These are phyloP conservation scores for Scheffersomyces lignosus DNA, from an alignment of 805 yeast genomes.

Conservation along the genomic window DNA sequence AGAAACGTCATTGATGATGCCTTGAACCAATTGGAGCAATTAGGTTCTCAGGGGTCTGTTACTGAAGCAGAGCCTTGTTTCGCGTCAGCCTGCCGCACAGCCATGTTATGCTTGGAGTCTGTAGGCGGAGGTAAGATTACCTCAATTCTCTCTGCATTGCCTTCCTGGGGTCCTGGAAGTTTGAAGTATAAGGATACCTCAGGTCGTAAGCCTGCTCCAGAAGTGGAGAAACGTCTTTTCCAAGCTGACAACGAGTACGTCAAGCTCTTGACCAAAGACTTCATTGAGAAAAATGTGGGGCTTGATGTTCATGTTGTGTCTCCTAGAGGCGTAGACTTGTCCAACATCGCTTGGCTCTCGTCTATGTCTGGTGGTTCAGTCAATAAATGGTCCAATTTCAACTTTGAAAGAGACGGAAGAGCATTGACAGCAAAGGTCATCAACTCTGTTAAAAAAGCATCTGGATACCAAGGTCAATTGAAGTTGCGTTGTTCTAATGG, in stretches of 20 bases:
- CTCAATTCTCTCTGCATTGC: slow-evolving; percentile 64
- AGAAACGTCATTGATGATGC: slow-evolving; percentile 64
- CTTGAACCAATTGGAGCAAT: slow-evolving; percentile 56
- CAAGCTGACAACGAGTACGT: slow-evolving; percentile 64
- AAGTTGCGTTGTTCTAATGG: slow-evolving; percentile 89
- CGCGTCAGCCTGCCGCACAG: slow-evolving; percentile 77
- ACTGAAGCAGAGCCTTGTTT: slow-evolving; percentile 64
- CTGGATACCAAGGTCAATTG: slow-evolving; percentile 78
- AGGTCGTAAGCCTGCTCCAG: slow-evolving; percentile 43
- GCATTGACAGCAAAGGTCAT: slow-evolving; percentile 60
- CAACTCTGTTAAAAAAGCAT: slow-evolving; percentile 47
- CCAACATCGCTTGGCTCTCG: slow-evolving; percentile 66
- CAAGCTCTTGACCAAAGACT: slow-evolving; percentile 55
- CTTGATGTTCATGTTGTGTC: slow-evolving; percentile 75
- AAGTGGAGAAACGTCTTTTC: slow-evolving; percentile 50
- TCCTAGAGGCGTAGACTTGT: slow-evolving; percentile 64
- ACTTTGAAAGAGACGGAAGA: slow-evolving; percentile 66
- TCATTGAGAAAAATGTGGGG: slow-evolving; percentile 61
- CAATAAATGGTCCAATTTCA: slow-evolving; percentile 65
- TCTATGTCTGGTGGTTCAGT: slow-evolving; percentile 73
- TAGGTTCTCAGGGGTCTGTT: slow-evolving; percentile 34
- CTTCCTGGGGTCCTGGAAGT: slow-evolving; percentile 80
- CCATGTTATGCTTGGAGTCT: slow-evolving; percentile 56
- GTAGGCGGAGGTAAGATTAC: slow-evolving; percentile 86
- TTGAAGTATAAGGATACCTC: slow-evolving; percentile 47